Percentiles rank a stretch among this genome's conserved stretches.
Conservation (phyloP, 345 rosid species). For the Alliaria petiolata region DNA sequence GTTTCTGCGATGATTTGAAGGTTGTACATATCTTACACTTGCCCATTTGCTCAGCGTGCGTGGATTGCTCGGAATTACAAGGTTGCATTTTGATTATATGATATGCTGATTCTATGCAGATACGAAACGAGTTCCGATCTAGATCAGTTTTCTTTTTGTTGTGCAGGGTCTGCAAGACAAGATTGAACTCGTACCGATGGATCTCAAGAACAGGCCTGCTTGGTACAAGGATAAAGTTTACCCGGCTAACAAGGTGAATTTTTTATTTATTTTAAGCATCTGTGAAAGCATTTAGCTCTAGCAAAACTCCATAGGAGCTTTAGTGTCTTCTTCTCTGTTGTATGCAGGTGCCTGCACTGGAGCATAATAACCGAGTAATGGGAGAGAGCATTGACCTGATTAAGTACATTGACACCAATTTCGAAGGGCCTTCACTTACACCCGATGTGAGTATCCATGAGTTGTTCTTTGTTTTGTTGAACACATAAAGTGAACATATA, state of each 20-base stretch:
- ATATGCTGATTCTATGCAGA: background rate
- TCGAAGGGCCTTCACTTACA: conserved; percentile 76
- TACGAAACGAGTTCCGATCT: background rate
- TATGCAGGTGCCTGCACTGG: conserved; percentile 77
- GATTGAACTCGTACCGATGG: conserved; percentile 70
- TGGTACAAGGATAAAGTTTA: conserved; percentile 90
- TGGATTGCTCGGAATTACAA: conserved; percentile 92
- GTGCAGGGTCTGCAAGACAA: conserved; percentile 67
- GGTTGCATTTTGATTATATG: conserved; percentile 29
- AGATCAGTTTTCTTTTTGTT: background rate
- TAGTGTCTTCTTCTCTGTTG: background rate
- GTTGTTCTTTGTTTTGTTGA: background rate
- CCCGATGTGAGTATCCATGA: conserved; percentile 45
- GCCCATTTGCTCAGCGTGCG: conserved; percentile 87
- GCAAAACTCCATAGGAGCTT: too few species aligned
- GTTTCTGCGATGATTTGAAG: conserved; percentile 35
- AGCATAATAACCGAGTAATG: conserved; percentile 67
- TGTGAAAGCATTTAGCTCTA: too few species aligned
- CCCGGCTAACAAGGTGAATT: conserved; percentile 60
- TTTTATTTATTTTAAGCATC: too few species aligned
- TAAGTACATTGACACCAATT: conserved; percentile 69
- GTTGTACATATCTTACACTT: conserved; percentile 53
- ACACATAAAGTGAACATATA: too few species aligned
- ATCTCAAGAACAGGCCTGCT: conserved; percentile 72
- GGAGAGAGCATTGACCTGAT: conserved; percentile 90